These are phyloP conservation scores for Aspergillus sp. DNA, from an alignment of 2,329 filamentous ascomycete species.

Conservation along the genomic window DNA sequence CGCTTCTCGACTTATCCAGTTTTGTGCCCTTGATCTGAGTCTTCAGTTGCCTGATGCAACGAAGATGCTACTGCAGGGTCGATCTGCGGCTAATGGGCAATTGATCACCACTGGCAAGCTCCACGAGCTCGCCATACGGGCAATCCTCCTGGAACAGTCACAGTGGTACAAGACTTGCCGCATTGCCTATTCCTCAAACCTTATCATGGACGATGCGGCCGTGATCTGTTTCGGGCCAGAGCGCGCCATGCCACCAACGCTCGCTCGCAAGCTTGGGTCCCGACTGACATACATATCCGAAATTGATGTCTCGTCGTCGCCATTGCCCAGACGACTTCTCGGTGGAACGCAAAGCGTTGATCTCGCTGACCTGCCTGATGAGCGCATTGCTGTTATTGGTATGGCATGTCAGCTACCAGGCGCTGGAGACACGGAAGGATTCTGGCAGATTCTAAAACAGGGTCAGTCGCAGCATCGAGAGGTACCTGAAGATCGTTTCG, in stretches of 20 bases:
- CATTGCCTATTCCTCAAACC: slow-evolving; percentile 6
- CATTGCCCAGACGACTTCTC: too few species aligned
- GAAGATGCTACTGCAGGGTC: slow-evolving; percentile 23
- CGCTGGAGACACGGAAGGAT: background rate
- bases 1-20: slow-evolving; percentile 11
- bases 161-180: slow-evolving; percentile 36
- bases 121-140: slow-evolving; percentile 28
- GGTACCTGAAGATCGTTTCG: background rate
- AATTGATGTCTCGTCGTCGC: background rate
- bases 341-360: too few species aligned
- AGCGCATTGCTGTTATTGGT: slow-evolving; percentile 4
- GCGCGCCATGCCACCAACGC: slow-evolving; percentile 32
- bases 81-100: slow-evolving; percentile 12
- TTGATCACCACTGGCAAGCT: slow-evolving; percentile 20
- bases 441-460: background rate
- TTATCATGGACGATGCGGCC: slow-evolving; percentile 7
- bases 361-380: background rate
- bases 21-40: too few species aligned
- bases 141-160: slow-evolving; percentile 33
- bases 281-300: background rate
- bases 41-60: slow-evolving; percentile 34
- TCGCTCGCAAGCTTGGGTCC: slow-evolving; percentile 22
- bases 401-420: slow-evolving; percentile 1
- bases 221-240: slow-evolving; percentile 39
- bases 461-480: slow-evolving; percentile 2